A percentile compares a stretch with the other conserved stretches of the same genome.
Evolutionary conservation across 2,329 filamentous ascomycete species (phyloP).

Genomic region (Zasmidium cellare): DNA sequence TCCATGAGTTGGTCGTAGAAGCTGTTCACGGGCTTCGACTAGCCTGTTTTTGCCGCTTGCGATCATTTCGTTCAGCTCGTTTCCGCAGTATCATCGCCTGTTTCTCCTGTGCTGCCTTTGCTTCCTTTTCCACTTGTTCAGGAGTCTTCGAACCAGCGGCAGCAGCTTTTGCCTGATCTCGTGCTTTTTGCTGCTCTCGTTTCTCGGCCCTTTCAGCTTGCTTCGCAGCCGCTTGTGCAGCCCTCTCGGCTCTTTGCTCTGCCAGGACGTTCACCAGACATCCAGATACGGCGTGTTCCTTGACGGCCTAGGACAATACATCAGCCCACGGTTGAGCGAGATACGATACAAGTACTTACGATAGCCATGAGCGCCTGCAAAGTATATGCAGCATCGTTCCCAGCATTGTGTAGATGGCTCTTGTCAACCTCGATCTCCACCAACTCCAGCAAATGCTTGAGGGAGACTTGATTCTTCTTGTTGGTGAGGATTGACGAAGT

Average conservation of each 20-base stretch:
- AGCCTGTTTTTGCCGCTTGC: too few species aligned
- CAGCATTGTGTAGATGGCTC: constrained; percentile 17
- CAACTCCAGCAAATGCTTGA: constrained; percentile 56
- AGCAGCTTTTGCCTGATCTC: too few species aligned
- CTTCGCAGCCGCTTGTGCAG: background rate
- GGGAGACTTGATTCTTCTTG: constrained; percentile 49
- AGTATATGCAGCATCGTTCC: constrained; percentile 22
- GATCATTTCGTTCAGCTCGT: too few species aligned
- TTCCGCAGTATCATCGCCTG: too few species aligned
- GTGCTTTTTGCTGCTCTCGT: too few species aligned
- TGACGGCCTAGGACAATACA: background rate
- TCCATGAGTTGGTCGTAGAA: too few species aligned
- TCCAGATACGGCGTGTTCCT: background rate
- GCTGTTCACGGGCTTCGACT: too few species aligned
- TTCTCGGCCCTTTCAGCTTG: too few species aligned
- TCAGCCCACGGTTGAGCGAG: background rate
- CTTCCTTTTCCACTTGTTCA: too few species aligned
- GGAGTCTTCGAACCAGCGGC: too few species aligned
- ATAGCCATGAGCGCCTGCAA: constrained; percentile 14
- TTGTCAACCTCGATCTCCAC: constrained; percentile 58
- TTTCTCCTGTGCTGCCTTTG: too few species aligned
- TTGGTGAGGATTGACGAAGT: constrained; percentile 68
- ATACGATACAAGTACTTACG: background rate
- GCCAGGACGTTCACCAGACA: background rate
- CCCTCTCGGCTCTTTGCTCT: background rate